Conservation (phyloP, 306 rosid genomes). For the Cyclanthera cordifolia region DNA sequence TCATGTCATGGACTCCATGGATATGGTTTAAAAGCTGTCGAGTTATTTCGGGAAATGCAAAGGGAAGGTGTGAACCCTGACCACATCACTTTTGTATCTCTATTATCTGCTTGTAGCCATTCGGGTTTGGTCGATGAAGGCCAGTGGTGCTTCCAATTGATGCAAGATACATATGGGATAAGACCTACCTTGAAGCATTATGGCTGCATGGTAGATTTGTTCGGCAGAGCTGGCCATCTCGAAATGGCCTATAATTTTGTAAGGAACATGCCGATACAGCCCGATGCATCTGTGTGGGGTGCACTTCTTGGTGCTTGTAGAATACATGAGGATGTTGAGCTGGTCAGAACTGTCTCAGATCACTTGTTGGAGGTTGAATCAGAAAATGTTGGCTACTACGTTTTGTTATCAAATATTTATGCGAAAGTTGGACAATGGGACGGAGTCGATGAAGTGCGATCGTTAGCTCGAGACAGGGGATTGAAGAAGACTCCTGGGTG, state of each 20-base stretch:
- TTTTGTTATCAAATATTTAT: conserved; percentile 34
- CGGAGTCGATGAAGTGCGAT: conserved; percentile 34
- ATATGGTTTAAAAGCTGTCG: conserved; percentile 26
- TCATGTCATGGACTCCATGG: conserved; percentile 43
- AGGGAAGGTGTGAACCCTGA: conserved; percentile 27
- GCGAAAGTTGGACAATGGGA: conserved; percentile 39
- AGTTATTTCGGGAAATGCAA: conserved; percentile 31
- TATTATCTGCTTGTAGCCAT: conserved; percentile 42
- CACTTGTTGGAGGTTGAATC: conserved; percentile 34
- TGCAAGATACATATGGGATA: conserved; percentile 34
- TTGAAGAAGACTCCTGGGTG: conserved; percentile 39
- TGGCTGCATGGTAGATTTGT: conserved; percentile 44
- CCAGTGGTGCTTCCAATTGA: conserved; percentile 24
- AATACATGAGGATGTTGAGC: conserved; percentile 34
- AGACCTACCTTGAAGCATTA: conserved; percentile 31
- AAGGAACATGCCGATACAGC: conserved; percentile 29
- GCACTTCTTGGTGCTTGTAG: conserved; percentile 53
- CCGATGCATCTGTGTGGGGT: conserved; percentile 45
- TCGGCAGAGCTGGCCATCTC: conserved; percentile 40
- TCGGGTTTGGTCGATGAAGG: conserved; percentile 38
- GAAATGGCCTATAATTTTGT: conserved; percentile 29
- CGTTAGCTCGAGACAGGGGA: conserved; percentile 32
- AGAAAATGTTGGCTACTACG: conserved; percentile 37
- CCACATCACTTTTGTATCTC: conserved; percentile 29
- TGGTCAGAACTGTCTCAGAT: conserved; percentile 32